Evolutionary conservation across 2,329 filamentous ascomycete species (phyloP), one percentile per base, ranked within the genome.

Genomic region (Claviceps purpurea): DNA sequence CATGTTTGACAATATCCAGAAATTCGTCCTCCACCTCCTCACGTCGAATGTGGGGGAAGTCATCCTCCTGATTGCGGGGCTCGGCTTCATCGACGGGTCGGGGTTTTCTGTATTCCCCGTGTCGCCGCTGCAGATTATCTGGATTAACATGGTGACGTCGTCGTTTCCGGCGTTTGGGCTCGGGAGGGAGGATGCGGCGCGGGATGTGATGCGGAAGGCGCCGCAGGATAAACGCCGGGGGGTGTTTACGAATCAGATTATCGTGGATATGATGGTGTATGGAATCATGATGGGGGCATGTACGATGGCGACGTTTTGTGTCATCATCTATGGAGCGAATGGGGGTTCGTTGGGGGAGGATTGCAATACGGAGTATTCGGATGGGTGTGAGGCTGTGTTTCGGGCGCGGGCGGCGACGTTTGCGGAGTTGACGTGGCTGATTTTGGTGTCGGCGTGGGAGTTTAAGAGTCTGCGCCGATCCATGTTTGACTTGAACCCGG

Each of bases 101-200:
- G 76, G 79, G 8, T 76, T 87, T 55, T 93, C 88, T 0, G 88
- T 95, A 10, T 95, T 94, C 66, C 89, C 89, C 4, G 79, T 95
- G 45, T 82, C 87, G 0, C 88, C 89, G 0, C 81, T 95, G 11
- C 84, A 95, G 60, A 91, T 95, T 56, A 78, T 95, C 54, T 95
- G 88, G 89, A 88, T 95, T 65, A 95, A 95, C 68, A 91, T 95
- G 85, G 78, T 93, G 52, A 95, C 89, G 0, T 91, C 87, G 42
- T 87, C 84, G 1, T 81, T 93, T 65, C 89, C 89, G 1, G 89
- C 90, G 54, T 93, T 95, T 71, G 89, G 89, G 44, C 78, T 95
- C 1, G 88, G 89, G 20, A 84, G 89, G 58, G 89, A 95, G 66
- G 71, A 76, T 45, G 87, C 87, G 0, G 79, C 83, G 0, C 76